Base-by-base conservation (phyloP, 2,329 filamentous ascomycete species). In the Trichoderma afroharzianum region DNA sequence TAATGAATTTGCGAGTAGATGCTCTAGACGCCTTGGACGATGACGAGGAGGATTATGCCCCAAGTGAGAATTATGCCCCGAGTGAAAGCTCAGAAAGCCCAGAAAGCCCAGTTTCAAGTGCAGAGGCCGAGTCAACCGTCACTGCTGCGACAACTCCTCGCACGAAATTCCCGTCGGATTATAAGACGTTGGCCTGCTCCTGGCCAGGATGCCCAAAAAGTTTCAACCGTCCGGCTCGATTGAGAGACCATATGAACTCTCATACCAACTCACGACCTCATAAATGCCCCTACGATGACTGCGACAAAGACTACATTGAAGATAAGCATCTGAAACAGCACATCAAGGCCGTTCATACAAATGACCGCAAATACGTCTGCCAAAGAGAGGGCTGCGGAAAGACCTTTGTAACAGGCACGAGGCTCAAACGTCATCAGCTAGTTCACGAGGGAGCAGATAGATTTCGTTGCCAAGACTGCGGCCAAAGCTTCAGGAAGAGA, bases 241-340 rank as follows among this genome's bases (percentile, higher is more conserved):
- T 98, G 4, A 86, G 91, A 72, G 90, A 93, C 72, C 95, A 98
- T 78, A 82, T 95, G 28, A 88, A 94, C 74, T 94, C 92, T 1
- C 95, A 98, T 80, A 95, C 90, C 68, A 94, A 95, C 75, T 93
- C 95, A 76, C 90, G 95, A 1, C 90, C 94, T 0, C 97, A 92
- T 80, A 85, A 86, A 50, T 98, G 95, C 78, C 83, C 86, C 2
- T 87, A 91, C 73, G 82, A 86, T 6, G 90, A 82, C 55, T 98
- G 95, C 78, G 88, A 89, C 76, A 98, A 97, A 83, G 88, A 91
- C 55, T 98, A 97, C 79, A 88, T 94, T 15, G 93, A 96, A 73
- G 89, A 93, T 75, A 95, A 95, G 76, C 94, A 98, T 81, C 85
- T 98, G 21, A 91, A 92, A 72, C 91, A 94, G 74, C 95, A 98